Conservation (phyloP, 257 asterid genomes). For the Plantago elongata region DNA sequence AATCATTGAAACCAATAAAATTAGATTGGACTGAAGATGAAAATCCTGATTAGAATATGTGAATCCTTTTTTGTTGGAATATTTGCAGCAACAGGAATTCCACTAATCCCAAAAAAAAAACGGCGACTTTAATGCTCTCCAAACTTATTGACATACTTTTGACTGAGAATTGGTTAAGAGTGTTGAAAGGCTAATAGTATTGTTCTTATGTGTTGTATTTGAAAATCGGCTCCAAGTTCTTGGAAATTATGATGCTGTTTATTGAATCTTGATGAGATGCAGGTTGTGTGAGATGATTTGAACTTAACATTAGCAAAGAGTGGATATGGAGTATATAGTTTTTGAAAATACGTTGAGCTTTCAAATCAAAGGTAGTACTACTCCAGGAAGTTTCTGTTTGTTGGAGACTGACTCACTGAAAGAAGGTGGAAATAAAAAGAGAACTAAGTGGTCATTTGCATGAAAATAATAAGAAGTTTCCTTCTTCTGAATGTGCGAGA, state of each 20-base stretch:
- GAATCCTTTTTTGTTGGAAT: slow-evolving; percentile 23
- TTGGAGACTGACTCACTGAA: not conserved
- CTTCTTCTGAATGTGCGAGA: not conserved
- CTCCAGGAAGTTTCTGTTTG: not conserved
- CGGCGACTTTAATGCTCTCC: slow-evolving; percentile 20
- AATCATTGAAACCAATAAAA: not conserved
- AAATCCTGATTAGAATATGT: slow-evolving; percentile 26
- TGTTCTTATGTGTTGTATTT: not conserved
- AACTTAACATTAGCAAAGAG: not conserved
- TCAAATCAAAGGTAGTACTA: not conserved
- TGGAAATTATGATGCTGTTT: slow-evolving; percentile 9
- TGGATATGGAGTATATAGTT: not conserved
- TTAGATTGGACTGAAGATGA: slow-evolving; percentile 24
- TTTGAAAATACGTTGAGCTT: not conserved
- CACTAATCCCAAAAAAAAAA: slow-evolving; percentile 30
- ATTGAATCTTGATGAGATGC: not conserved
- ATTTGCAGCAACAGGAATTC: slow-evolving; percentile 29
- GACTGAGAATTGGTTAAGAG: slow-evolving; percentile 26
- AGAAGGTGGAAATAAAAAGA: not conserved
- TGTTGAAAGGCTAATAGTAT: not conserved
- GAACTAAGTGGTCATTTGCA: not conserved
- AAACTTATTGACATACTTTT: slow-evolving; percentile 23
- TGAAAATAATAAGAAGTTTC: not conserved
- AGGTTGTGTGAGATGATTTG: not conserved
- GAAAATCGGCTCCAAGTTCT: not conserved